Conservation (phyloP, 164 flowering plant species). For the Chimonanthus salicifolius region DNA sequence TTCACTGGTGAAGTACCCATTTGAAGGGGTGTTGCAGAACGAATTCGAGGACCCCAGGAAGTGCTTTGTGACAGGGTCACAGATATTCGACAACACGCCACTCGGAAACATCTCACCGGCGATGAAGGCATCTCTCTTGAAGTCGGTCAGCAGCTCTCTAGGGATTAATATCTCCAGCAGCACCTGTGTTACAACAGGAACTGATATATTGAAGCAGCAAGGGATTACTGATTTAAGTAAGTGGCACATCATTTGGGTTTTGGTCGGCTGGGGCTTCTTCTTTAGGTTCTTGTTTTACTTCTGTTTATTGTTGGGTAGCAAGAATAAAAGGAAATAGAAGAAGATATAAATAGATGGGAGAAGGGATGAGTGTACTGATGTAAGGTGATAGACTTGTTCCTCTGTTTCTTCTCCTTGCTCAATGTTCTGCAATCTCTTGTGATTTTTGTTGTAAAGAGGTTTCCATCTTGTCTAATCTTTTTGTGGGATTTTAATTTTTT, state of each 20-base stretch:
- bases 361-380: not conserved
- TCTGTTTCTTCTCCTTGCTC: no score
- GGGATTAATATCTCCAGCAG: constrained; percentile 41
- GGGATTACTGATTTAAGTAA: constrained; percentile 61
- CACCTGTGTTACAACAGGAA: constrained; percentile 61
- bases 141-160: constrained; percentile 40
- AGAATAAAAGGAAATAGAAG: constrained; percentile 57
- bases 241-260: constrained; percentile 70
- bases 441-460: no score
- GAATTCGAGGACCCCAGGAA: constrained; percentile 53
- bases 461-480: no score
- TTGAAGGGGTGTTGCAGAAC: constrained; percentile 67
- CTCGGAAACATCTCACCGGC: constrained; percentile 38
- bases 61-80: constrained; percentile 70
- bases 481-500: no score
- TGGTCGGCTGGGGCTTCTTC: constrained; percentile 71
- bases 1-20: constrained; percentile 83
- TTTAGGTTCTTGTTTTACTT: constrained; percentile 73
- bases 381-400: no score
- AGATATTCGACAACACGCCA: constrained; percentile 83
- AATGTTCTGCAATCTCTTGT: no score
- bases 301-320: constrained; percentile 61
- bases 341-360: not conserved
- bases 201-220: constrained; percentile 48
- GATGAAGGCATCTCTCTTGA: constrained; percentile 44